These are phyloP conservation scores for Trichosporon faecale DNA, from an alignment of 1,284 basidiomycete genomes.

Conservation along the genomic window DNA sequence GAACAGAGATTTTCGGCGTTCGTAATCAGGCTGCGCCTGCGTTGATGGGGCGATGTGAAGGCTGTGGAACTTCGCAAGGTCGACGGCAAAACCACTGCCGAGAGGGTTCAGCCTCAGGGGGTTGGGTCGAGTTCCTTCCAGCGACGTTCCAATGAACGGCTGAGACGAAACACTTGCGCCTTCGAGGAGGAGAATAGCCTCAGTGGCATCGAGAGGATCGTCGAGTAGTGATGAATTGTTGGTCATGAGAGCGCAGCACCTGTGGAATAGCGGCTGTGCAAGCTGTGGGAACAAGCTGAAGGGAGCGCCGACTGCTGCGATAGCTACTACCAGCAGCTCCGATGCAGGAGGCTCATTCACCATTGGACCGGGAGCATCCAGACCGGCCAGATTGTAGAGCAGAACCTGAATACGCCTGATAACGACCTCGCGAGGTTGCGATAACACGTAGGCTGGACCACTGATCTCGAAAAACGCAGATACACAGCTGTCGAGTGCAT, in stretches of 20 bases:
- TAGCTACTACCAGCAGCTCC: constrained; percentile 7
- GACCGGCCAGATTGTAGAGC: not conserved
- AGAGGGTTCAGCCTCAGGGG: constrained; percentile 2
- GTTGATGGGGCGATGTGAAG: not conserved
- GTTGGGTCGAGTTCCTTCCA: not conserved
- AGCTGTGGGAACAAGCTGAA: not conserved
- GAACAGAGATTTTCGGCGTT: not conserved
- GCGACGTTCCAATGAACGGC: not conserved
- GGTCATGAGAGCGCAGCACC: not conserved
- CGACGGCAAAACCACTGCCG: not conserved
- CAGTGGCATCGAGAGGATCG: not conserved
- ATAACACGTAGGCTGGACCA: not conserved
- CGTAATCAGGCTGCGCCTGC: not conserved
- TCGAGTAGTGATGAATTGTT: not conserved
- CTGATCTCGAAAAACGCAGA: not conserved
- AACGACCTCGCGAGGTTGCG: not conserved
- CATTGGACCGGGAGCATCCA: not conserved
- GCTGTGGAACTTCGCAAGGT: not conserved
- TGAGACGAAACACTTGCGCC: not conserved
- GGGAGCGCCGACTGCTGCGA: constrained; percentile 1
- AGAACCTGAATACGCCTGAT: not conserved
- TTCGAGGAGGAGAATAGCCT: not conserved
- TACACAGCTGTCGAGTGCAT: constrained; percentile 6
- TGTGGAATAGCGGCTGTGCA: not conserved
- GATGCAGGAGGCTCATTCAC: not conserved